phyloP scores from a whole-genome alignment of 2,329 filamentous ascomycete species.

The Cercospora sp. region DNA sequence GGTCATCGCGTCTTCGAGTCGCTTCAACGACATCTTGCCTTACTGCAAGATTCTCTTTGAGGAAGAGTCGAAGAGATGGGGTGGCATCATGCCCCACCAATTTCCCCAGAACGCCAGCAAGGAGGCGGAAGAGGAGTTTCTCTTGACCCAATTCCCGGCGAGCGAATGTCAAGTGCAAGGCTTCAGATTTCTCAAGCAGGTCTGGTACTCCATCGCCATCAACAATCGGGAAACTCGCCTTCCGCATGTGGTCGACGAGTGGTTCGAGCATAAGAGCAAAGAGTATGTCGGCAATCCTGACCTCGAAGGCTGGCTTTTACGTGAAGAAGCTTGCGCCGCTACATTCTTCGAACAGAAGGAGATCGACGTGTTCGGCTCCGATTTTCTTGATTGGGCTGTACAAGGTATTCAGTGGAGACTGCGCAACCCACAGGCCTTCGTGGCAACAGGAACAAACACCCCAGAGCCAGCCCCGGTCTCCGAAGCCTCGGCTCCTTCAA shows the following conservation, averaged over 20 bases:
- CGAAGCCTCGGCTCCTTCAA: neutral
- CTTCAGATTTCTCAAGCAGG: constrained; percentile 40
- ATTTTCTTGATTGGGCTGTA: constrained; percentile 25
- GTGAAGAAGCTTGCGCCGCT: constrained; percentile 21
- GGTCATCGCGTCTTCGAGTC: constrained; percentile 37
- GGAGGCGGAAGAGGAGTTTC: constrained; percentile 36
- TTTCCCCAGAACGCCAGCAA: constrained; percentile 35
- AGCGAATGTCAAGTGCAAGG: constrained; percentile 35
- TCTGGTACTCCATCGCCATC: constrained; percentile 35
- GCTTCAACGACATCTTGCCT: constrained; percentile 34
- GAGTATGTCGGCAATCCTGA: constrained; percentile 26
- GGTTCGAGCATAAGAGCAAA: constrained; percentile 28
- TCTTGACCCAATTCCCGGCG: constrained; percentile 33
- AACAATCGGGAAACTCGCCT: constrained; percentile 35
- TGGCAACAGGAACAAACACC: neutral
- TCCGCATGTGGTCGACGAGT: constrained; percentile 29
- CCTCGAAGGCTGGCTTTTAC: constrained; percentile 27
- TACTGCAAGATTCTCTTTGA: constrained; percentile 34
- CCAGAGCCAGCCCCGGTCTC: neutral
- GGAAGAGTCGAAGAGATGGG: constrained; percentile 31
- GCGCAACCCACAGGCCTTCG: constrained; percentile 1
- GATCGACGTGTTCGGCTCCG: constrained; percentile 22
- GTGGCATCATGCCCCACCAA: constrained; percentile 36
- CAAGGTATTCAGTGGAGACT: constrained; percentile 22
- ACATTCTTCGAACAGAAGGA: constrained; percentile 31